Base-by-base conservation (phyloP, 225 moss, liverwort and hornwort species). In the Ulota crispa region DNA sequence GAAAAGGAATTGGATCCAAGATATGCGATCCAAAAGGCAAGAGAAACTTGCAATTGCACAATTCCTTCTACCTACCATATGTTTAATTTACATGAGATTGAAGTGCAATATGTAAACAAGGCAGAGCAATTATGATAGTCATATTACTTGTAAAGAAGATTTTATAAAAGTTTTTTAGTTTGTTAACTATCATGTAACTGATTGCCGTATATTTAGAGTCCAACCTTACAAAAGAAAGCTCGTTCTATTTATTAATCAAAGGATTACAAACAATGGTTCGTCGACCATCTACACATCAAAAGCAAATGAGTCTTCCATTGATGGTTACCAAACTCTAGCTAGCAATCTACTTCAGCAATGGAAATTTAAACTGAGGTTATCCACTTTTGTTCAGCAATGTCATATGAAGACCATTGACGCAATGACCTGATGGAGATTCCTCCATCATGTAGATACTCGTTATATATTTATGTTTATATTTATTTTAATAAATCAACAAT, bases 281-380 rank as follows among this genome's bases (percentile, higher is more conserved):
- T 12, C 60, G 63, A 16, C 75, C 86, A 57, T 82, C 34, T n/a
- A 32, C 56, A 31, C 69, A 59, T 47, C 77, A 77, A 65, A 89
- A 87, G 72, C 87, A 89, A 77, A 87, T 26, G 34, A 89, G 84
- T 32, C 89, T 87, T 57, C 89, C 89, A 61, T 73, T 73, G n/a
- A 82, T 85, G 19, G 70, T 82, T 52, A 87, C 73, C 82, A 89
- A 43, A 71, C 70, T 85, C 89, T 87, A 89, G 27, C 70, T 62
- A 59, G 20, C 64, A 10, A 21, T 61, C 21, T 19, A 56, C 0
- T 42, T 69, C 64, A 31, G 30, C 20, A 47, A 45, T 27, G 85
- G 85, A 53, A 89, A 89, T 37, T 82, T 57, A 37, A 89, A 71
- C 13, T 73, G 61, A 34, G 87, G 89, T 85, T 26, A 80, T 80